Conservation (phyloP, 2,329 filamentous ascomycete species). For the Shiraia bambusicola region DNA sequence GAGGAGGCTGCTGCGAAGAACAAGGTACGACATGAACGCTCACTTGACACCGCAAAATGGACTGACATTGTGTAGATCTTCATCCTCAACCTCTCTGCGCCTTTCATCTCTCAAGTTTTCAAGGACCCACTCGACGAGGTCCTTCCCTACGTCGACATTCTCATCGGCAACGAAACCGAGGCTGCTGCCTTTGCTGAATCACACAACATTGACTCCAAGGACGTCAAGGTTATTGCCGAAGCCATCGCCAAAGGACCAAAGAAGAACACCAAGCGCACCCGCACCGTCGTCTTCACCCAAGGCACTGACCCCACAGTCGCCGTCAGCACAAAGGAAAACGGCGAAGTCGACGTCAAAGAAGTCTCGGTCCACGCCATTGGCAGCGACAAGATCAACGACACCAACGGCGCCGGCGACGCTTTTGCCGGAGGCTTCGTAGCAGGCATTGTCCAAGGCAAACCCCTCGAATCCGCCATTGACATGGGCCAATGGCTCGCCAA, state of each 20-base stretch:
- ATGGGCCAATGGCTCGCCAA: slow-evolving; percentile 96
- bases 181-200: slow-evolving; percentile 83
- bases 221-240: slow-evolving; percentile 83
- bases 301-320: slow-evolving; percentile 89
- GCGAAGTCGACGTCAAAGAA: slow-evolving; percentile 66
- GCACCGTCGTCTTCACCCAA: slow-evolving; percentile 90
- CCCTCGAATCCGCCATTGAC: slow-evolving; percentile 75
- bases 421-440: slow-evolving; percentile 94
- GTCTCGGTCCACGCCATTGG: slow-evolving; percentile 81
- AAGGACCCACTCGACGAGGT: slow-evolving; percentile 89
- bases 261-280: slow-evolving; percentile 81
- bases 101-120: slow-evolving; percentile 97
- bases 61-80: slow-evolving; percentile 57
- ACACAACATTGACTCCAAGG: slow-evolving; percentile 71
- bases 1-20: slow-evolving; percentile 86
- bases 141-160: slow-evolving; percentile 89
- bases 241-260: slow-evolving; percentile 86
- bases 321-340: slow-evolving; percentile 68
- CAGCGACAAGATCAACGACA: slow-evolving; percentile 82
- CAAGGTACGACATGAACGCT: slow-evolving; percentile 61
- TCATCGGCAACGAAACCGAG: slow-evolving; percentile 97
- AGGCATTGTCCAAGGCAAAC: slow-evolving; percentile 81
- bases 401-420: slow-evolving; percentile 93
- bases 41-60: background rate
- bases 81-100: slow-evolving; percentile 87